Conservation (phyloP, 2,329 filamentous ascomycete genomes). For the Alternaria burnsii region DNA sequence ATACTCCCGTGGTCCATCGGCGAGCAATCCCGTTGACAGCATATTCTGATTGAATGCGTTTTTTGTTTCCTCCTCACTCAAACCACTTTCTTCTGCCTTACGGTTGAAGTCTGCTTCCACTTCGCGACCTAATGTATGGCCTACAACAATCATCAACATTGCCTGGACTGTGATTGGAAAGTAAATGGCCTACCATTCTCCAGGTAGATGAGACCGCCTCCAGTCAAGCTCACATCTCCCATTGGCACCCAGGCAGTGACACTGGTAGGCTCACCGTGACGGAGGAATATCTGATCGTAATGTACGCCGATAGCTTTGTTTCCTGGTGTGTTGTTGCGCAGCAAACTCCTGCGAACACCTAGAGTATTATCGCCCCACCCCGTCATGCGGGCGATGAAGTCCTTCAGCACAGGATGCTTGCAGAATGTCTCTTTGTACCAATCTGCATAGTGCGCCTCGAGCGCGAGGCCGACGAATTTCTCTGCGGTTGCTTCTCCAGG, state of each 20-base stretch:
- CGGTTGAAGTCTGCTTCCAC: conserved; percentile 61
- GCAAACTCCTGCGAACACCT: conserved; percentile 58
- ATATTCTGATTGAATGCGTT: conserved; percentile 64
- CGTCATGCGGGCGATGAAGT: conserved; percentile 62
- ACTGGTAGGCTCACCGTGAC: conserved; percentile 63
- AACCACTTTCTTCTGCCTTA: conserved; percentile 58
- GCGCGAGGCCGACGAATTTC: conserved; percentile 60
- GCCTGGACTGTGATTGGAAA: too few species aligned
- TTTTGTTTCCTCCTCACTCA: conserved; percentile 62
- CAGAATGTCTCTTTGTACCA: conserved; percentile 63
- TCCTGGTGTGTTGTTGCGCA: conserved; percentile 65
- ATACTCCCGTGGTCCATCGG: conserved; percentile 59
- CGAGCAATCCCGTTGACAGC: conserved; percentile 64
- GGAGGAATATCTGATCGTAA: conserved; percentile 66
- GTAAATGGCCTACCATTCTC: conserved; percentile 53
- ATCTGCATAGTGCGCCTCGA: conserved; percentile 60
- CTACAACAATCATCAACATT: conserved; percentile 23
- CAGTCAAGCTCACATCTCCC: conserved; percentile 62
- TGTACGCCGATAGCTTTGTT: conserved; percentile 68
- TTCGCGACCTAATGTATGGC: conserved; percentile 58
- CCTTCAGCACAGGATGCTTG: conserved; percentile 60
- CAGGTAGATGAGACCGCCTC: conserved; percentile 68
- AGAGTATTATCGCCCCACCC: conserved; percentile 62
- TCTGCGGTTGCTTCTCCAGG: conserved; percentile 55
- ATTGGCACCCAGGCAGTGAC: conserved; percentile 68